phyloP scores from a whole-genome alignment of 257 asterid species.

The Nicotiana paniculata region DNA sequence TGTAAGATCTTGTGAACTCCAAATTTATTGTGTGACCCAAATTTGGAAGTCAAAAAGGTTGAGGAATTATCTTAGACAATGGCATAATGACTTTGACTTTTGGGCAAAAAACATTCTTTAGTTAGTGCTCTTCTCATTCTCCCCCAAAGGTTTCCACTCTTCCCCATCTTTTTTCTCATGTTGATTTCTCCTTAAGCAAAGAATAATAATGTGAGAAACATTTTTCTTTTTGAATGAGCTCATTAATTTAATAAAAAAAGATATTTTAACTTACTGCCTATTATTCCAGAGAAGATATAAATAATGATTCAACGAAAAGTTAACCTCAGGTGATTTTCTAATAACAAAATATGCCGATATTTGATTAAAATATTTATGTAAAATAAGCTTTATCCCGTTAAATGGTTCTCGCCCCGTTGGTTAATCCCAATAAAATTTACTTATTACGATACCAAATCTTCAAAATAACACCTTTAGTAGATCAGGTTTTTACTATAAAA shows the following conservation, averaged over 20 bases:
- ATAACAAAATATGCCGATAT: background rate
- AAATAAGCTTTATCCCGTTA: background rate
- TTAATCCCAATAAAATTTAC: background rate
- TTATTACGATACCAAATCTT: background rate
- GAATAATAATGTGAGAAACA: background rate
- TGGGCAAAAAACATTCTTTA: background rate
- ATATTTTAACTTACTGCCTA: background rate
- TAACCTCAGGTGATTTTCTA: background rate
- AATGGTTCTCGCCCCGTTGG: background rate
- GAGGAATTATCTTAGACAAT: conserved; percentile 1
- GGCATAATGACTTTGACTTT: conserved; percentile 9
- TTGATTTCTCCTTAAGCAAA: conserved; percentile 5
- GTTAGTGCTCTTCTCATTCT: background rate
- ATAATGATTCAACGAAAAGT: background rate
- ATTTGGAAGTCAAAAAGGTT: background rate
- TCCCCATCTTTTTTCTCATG: background rate
- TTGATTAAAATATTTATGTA: background rate
- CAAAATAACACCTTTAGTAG: background rate
- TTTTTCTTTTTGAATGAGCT: background rate
- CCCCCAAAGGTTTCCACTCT: background rate
- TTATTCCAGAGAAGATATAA: background rate
- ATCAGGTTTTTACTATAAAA: background rate
- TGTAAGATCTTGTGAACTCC: background rate
- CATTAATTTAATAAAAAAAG: background rate
- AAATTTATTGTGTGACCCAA: background rate